Evolutionary conservation across 305 asterid species (phyloP), one percentile per base, ranked within the genome.

Genomic region (Fraxinus sp.): DNA sequence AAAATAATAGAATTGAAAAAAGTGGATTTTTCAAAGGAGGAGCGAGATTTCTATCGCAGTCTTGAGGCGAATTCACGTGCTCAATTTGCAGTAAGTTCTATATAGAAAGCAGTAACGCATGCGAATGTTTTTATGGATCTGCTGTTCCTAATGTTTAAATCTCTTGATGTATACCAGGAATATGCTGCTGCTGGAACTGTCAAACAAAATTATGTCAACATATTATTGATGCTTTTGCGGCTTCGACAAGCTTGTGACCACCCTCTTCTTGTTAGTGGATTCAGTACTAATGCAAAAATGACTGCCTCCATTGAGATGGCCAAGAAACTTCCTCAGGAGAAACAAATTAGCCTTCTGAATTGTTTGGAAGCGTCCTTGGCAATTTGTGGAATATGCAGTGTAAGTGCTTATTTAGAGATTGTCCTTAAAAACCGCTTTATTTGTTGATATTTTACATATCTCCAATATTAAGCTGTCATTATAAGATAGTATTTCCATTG

Each of bases 231-330:
- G 99, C 98, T 97, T 89, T 82, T 97, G 87, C 92, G 98, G 79
- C 97, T 97, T 86, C 90, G 98, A 79, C 98, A 97, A 92, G 98
- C 99, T 84, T 97, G 98, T 89, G 99, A 95, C 87, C 99, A 97
- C 79, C 99, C 99, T 85, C 97, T 97, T 85, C 99, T 95, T 82
- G 94, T 95, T 78, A 93, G 90, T 87, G 97, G 95, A 2, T 89
- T 87, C 90, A 82, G 85, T 81, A 86, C 94, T 49, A 89, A 80
- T 81, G 88, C 92, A 22, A 93, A 86, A 79, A 81, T 86, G 84
- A 90, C 88, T 80, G 88, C 96, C 39, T 95, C 98, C 84, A 81
- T 93, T 80, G 97, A 93, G 86, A 86, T 83, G 90, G 98, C 92
- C 77, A 93, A 92, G 90, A 92, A 92, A 85, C 93, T 97, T 83